phyloP scores from a whole-genome alignment of 2,329 filamentous ascomycete genomes.

The Aspergillus calidoustus region DNA sequence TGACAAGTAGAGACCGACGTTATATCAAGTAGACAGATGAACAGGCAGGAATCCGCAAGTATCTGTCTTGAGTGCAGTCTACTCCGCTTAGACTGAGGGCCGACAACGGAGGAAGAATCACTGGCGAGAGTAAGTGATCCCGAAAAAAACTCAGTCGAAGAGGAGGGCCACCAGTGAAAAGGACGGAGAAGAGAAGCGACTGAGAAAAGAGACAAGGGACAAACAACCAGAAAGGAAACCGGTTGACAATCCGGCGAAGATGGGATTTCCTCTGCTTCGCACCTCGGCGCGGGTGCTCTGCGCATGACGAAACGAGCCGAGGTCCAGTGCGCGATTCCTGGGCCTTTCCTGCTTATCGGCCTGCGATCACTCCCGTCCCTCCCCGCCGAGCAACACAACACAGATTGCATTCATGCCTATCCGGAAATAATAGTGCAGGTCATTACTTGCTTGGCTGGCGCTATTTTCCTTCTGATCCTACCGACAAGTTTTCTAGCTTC shows the following conservation, averaged over 20 bases:
- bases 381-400: slow-evolving; percentile 21
- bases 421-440: neutral
- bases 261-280: slow-evolving; percentile 16
- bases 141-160: slow-evolving; percentile 6
- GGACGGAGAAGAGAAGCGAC: neutral
- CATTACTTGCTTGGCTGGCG: neutral
- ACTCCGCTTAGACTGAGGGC: slow-evolving; percentile 9
- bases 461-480: neutral
- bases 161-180: neutral
- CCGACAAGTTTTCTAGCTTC: neutral
- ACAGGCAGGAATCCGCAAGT: neutral
- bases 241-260: slow-evolving; percentile 10
- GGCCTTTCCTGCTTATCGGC: slow-evolving; percentile 22
- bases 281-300: slow-evolving; percentile 36
- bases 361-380: slow-evolving; percentile 22
- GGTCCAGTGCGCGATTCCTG: slow-evolving; percentile 29
- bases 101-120: slow-evolving; percentile 16
- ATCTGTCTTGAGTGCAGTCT: neutral
- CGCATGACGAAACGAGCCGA: slow-evolving; percentile 39
- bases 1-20: no score
- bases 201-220: slow-evolving; percentile 15
- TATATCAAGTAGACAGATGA: neutral
- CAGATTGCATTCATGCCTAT: neutral
- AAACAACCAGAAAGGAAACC: slow-evolving; percentile 18
- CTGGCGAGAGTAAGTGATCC: slow-evolving; percentile 9